Conservation (phyloP, 1,284 basidiomycete species). For the Cryptococcus sp. region DNA sequence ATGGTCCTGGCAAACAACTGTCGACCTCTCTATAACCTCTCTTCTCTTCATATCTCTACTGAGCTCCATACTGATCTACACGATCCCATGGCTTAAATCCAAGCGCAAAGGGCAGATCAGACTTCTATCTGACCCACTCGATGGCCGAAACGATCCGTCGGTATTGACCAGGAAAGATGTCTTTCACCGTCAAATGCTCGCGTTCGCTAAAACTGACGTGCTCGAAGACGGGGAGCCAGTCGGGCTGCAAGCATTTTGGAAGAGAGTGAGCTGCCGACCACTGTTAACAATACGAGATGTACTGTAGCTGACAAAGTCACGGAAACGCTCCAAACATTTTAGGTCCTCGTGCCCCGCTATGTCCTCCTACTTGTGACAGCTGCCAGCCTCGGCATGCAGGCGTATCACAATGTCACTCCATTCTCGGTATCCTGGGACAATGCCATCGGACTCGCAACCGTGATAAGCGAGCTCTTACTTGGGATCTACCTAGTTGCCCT, state of each 20-base stretch:
- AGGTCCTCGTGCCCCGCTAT: constrained; percentile 7
- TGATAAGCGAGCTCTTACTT: constrained; percentile 4
- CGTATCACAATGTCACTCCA: neutral
- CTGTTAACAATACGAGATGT: too few species aligned
- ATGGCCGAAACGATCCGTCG: neutral
- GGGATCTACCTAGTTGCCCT: constrained; percentile 14
- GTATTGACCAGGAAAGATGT: neutral
- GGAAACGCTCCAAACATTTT: neutral
- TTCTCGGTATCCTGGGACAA: neutral
- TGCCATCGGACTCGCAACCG: constrained; percentile 1
- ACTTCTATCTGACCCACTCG: neutral
- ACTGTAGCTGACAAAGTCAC: neutral
- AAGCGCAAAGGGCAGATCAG: neutral
- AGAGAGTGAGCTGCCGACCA: constrained; percentile 16
- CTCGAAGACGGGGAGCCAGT: constrained; percentile 27
- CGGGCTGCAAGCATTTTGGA: constrained; percentile 24
- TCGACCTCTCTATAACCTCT: too few species aligned
- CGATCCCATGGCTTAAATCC: neutral
- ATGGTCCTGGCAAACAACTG: too few species aligned
- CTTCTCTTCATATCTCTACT: neutral
- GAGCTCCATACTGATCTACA: neutral
- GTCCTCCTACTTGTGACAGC: constrained; percentile 4
- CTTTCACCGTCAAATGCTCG: neutral
- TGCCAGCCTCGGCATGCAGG: constrained; percentile 4
- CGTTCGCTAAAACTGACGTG: neutral